Evolutionary conservation across 208 protist genomes (phyloP).

Genomic region (Trichomonas tenax): DNA sequence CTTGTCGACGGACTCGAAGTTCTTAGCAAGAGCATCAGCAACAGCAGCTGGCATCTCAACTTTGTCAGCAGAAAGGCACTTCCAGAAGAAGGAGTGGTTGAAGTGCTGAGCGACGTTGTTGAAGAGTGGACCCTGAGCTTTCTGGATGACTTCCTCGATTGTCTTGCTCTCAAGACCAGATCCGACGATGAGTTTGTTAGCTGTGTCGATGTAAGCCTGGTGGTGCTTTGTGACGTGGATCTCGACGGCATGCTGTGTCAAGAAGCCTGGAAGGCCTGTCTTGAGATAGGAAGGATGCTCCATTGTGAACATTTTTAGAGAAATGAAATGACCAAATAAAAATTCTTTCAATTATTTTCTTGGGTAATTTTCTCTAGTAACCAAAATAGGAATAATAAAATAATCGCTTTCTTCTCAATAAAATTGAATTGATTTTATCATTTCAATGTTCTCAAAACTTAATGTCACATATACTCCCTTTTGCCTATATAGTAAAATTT

Average conservation of each 20-base stretch:
- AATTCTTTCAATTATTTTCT: neutral
- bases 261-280: neutral
- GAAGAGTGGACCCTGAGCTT: neutral
- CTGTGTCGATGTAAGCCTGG: neutral
- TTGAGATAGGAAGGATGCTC: neutral
- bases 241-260: neutral
- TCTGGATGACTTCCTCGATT: neutral
- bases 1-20: neutral
- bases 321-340: neutral
- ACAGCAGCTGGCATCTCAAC: neutral
- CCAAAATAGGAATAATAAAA: too few relatives aligned
- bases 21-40: neutral
- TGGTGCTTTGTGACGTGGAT: conserved; percentile 13
- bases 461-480: too few relatives aligned
- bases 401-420: too few relatives aligned
- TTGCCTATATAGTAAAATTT: too few relatives aligned
- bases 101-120: neutral
- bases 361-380: too few relatives aligned
- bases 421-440: too few relatives aligned
- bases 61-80: neutral
- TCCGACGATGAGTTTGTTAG: neutral
- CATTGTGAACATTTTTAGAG: neutral
- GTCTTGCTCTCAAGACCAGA: neutral
- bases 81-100: conserved; percentile 6
- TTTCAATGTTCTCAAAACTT: too few relatives aligned